phyloP scores from a whole-genome alignment of 805 yeast genomes.

The Yarrowia yakushimensis region DNA sequence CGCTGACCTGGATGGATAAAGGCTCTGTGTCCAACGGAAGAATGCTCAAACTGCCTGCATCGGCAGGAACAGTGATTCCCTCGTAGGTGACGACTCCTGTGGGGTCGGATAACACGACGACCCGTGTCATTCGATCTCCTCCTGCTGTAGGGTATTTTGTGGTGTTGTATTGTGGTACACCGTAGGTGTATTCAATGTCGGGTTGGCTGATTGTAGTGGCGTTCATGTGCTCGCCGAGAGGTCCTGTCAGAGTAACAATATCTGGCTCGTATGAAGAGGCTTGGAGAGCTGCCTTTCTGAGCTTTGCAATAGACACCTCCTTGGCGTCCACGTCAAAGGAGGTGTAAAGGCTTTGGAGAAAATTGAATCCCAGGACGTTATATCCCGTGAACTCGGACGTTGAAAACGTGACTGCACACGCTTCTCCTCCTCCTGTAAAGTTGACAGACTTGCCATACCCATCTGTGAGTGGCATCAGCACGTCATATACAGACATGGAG shows the following conservation, averaged over 20 bases:
- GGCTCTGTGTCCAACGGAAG: background rate
- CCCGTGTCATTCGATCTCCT: background rate
- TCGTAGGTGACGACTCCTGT: slow-evolving; percentile 13
- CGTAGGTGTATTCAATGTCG: slow-evolving; percentile 2
- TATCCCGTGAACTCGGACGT: slow-evolving; percentile 10
- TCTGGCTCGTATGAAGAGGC: background rate
- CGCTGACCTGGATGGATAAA: slow-evolving; percentile 1
- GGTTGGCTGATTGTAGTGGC: background rate
- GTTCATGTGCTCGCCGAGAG: background rate
- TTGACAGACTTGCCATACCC: slow-evolving; percentile 2
- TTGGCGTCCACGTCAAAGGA: background rate
- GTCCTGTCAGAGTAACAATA: background rate
- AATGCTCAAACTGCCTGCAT: background rate
- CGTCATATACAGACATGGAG: slow-evolving; percentile 20
- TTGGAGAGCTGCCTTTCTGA: slow-evolving; percentile 1
- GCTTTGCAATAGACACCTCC: slow-evolving; percentile 7
- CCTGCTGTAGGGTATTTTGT: background rate
- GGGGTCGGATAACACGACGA: slow-evolving; percentile 2
- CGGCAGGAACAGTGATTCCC: slow-evolving; percentile 8
- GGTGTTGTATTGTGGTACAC: background rate
- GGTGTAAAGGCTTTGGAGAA: background rate
- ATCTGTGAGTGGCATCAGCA: slow-evolving; percentile 10
- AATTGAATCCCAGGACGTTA: slow-evolving; percentile 1
- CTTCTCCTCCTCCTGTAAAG: slow-evolving; percentile 17
- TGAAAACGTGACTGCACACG: slow-evolving; percentile 10